A percentile compares a stretch with the other conserved stretches of the same genome.
Conservation (phyloP, 2,329 filamentous ascomycete genomes). For the Hysterium pulicare region DNA sequence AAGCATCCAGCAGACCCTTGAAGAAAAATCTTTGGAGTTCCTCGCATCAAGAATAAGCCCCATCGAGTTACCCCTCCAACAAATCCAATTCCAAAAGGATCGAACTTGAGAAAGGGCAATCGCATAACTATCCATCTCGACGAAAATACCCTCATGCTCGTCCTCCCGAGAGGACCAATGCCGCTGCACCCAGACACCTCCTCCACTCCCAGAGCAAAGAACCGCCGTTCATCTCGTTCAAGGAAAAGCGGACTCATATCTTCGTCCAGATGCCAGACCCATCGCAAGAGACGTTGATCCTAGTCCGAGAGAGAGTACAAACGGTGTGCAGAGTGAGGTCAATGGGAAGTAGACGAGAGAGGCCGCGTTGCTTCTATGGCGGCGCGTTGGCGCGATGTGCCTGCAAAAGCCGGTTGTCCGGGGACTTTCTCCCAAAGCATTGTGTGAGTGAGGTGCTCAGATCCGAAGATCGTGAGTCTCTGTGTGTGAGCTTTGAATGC, state of each 20-base stretch:
- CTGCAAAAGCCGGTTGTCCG: constrained; percentile 68
- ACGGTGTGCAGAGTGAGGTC: constrained; percentile 50
- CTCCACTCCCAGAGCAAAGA: constrained; percentile 21
- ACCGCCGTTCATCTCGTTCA: constrained; percentile 19
- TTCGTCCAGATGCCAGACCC: constrained; percentile 65
- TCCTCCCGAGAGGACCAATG: constrained; percentile 18
- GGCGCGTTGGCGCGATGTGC: constrained; percentile 92
- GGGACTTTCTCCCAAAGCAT: constrained; percentile 99
- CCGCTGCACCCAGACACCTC: constrained; percentile 20
- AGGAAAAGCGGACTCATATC: constrained; percentile 77
- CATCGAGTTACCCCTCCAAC: constrained; percentile 87
- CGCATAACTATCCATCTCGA: constrained; percentile 98
- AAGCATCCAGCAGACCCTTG: constrained; percentile 42
- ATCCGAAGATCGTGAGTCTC: constrained; percentile 47
- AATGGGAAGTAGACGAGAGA: constrained; percentile 54
- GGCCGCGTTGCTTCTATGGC: constrained; percentile 97
- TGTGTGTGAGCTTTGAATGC: constrained; percentile 98
- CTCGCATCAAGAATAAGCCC: constrained; percentile 99
- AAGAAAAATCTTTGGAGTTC: constrained; percentile 55
- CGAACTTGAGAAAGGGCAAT: constrained; percentile 62
- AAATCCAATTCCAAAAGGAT: too few species aligned
- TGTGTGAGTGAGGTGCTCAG: constrained; percentile 36
- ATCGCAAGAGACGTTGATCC: constrained; percentile 25
- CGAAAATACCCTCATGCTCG: constrained; percentile 63
- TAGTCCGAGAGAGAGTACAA: constrained; percentile 45